Base-by-base conservation (phyloP, 2,329 filamentous ascomycete genomes). In the Neonectria sp. region DNA sequence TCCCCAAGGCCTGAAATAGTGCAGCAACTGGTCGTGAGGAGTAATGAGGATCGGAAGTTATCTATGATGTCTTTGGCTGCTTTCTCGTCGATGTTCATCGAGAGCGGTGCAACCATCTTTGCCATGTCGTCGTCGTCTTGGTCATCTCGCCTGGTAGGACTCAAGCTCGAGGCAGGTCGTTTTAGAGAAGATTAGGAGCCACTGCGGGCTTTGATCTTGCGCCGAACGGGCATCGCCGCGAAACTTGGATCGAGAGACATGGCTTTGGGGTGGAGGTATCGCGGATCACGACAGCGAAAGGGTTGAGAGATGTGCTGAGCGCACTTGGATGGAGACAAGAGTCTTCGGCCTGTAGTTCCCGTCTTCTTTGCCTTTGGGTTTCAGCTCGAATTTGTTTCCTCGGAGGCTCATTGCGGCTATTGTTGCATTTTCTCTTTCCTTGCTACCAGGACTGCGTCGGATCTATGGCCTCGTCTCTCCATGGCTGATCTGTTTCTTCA, bases 1-100 rank as follows among this genome's bases (percentile, higher is more conserved):
- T 62, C 43, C 6, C 71, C 71, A 37, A 68, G 45, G 25, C 68
- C 66, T 1, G 68, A 66, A 7, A 71, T 46, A 45, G 66, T 66
- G 35, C 61, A 73, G 13, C 27, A 43, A 15, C 21, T 53, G 11
- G 64, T 55, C 21, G 15, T 37, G 21, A 40, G 40, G 13, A 65
- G 55, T 27, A 61, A 68, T 1, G 56, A 53, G 7, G 65, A 51
- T 15, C 62, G 45, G 5, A 68, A 68, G 17, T 37, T n/a, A 11
- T 29, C 27, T n/a, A 35, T 49, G 1, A 51, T 29, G 17, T 29
- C 24, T 13, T n/a, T 37, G 9, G 55, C 40, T 3, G 29, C 33
- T 25, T 48, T 49, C 12, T 51, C 15, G 21, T 29, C n/a, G 6
- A 63, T 45, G 12, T 63, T 46, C 31, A 40, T 55, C 7, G 24